Evolutionary conservation across 371 early-diverging fungal species (phyloP).

Genomic region (Nematocida ironsii): DNA sequence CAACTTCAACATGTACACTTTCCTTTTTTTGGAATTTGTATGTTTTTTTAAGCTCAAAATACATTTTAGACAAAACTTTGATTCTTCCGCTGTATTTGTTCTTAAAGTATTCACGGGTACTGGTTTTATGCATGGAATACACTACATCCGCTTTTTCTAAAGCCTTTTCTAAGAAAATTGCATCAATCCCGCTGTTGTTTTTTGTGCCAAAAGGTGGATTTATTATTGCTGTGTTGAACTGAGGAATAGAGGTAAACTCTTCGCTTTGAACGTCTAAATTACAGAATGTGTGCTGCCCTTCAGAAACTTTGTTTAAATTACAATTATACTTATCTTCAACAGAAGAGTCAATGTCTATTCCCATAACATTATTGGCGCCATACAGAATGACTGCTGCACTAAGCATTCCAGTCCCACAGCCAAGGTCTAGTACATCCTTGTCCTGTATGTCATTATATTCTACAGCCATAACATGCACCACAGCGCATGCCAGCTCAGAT

Average conservation of each 20-base stretch:
- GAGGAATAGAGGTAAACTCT: background rate
- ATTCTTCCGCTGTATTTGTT: conserved; percentile 57
- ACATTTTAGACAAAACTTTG: conserved; percentile 61
- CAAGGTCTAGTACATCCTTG: conserved; percentile 64
- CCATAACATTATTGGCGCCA: conserved; percentile 47
- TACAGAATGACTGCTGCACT: conserved; percentile 54
- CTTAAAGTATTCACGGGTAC: conserved; percentile 63
- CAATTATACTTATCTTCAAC: conserved; percentile 47
- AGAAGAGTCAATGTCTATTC: conserved; percentile 58
- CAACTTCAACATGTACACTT: conserved; percentile 59
- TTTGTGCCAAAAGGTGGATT: conserved; percentile 70
- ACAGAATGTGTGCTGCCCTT: conserved; percentile 22
- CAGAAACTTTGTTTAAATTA: conserved; percentile 44
- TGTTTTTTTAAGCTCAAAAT: conserved; percentile 64
- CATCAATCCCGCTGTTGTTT: conserved; percentile 61
- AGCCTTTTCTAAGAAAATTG: conserved; percentile 61
- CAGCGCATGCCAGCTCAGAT: conserved; percentile 61
- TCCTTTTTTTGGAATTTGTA: conserved; percentile 67
- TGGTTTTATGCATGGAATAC: conserved; percentile 67
- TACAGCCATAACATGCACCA: conserved; percentile 45
- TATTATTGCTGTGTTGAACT: conserved; percentile 61
- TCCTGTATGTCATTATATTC: conserved; percentile 60
- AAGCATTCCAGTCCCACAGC: conserved; percentile 68
- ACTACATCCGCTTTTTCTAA: conserved; percentile 53
- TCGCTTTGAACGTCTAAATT: conserved; percentile 16